Conservation (phyloP, 768 basidiomycete species). For the Phylloporus rhodoxanthus region DNA sequence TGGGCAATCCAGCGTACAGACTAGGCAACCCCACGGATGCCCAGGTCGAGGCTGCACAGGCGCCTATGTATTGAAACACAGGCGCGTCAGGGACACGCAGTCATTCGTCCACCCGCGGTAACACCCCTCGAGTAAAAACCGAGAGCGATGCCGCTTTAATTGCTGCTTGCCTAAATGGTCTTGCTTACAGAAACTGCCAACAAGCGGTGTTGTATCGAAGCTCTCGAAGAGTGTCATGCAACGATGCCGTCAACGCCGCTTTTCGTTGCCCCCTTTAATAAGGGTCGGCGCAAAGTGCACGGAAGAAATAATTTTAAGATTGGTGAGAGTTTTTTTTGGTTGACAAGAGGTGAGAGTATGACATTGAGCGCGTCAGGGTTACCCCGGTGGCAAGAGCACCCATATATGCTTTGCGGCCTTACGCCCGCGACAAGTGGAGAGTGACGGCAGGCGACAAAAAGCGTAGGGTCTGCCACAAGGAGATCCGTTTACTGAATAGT, state of each 20-base stretch:
- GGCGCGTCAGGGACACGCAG: background rate
- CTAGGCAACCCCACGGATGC: too few species aligned
- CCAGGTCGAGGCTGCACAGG: too few species aligned
- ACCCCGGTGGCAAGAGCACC: background rate
- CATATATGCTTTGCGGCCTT: too few species aligned
- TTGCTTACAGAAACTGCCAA: conserved; percentile 9
- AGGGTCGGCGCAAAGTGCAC: background rate
- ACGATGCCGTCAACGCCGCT: conserved; percentile 12
- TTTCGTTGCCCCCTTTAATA: background rate
- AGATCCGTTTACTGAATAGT: background rate
- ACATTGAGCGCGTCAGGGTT: background rate
- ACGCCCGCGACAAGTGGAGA: too few species aligned
- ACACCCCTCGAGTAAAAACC: conserved; percentile 7
- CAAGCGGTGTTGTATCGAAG: conserved; percentile 5
- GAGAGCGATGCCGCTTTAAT: conserved; percentile 24
- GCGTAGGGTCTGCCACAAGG: background rate
- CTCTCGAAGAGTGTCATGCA: background rate
- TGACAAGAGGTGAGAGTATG: background rate
- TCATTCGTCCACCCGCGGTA: conserved; percentile 10
- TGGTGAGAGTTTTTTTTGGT: background rate
- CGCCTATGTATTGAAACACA: background rate
- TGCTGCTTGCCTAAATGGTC: conserved; percentile 18
- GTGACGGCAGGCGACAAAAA: too few species aligned
- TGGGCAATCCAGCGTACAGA: background rate
- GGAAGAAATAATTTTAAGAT: background rate